Conservation (phyloP, 352 stramenopile genomes). For the Phytophthora quininea region DNA sequence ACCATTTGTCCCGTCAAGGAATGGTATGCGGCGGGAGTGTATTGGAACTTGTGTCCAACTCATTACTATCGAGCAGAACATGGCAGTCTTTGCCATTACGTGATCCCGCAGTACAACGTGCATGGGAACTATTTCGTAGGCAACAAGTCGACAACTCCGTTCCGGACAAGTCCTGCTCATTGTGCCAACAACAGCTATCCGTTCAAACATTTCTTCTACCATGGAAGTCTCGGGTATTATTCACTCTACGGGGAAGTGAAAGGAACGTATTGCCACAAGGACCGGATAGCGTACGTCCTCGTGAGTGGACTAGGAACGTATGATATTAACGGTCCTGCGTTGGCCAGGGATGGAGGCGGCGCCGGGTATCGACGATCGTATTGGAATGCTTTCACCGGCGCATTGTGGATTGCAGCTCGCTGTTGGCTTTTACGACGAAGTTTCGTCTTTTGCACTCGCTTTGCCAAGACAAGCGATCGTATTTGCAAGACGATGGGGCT, state of each 20-base stretch:
- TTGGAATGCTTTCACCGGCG: conserved; percentile 17
- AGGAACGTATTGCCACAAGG: conserved; percentile 19
- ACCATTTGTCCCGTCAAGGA: conserved; percentile 17
- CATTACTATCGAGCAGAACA: conserved; percentile 12
- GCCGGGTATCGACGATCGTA: conserved; percentile 17
- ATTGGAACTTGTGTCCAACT: conserved; percentile 26
- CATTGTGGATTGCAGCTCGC: conserved; percentile 12
- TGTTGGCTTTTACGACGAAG: conserved; percentile 15
- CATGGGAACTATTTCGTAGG: conserved; percentile 19
- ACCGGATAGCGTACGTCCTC: conserved; percentile 11
- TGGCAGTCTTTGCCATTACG: conserved; percentile 20
- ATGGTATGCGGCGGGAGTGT: conserved; percentile 18
- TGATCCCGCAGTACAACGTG: conserved; percentile 27
- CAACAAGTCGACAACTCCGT: conserved; percentile 10
- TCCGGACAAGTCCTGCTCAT: conserved; percentile 1
- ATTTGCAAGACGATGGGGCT: conserved; percentile 11
- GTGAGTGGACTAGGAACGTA: conserved; percentile 15
- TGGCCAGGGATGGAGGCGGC: conserved; percentile 8
- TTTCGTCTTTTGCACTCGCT: conserved; percentile 19
- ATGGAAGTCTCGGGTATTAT: conserved; percentile 22
- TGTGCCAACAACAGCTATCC: conserved; percentile 15
- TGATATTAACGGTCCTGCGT: conserved; percentile 20
- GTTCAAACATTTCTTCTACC: conserved; percentile 23
- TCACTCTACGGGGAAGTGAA: conserved; percentile 20
- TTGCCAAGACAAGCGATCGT: conserved; percentile 4